These are phyloP conservation scores for Lanmaoa rubissima DNA, from an alignment of 768 basidiomycete species.

Conservation along the genomic window DNA sequence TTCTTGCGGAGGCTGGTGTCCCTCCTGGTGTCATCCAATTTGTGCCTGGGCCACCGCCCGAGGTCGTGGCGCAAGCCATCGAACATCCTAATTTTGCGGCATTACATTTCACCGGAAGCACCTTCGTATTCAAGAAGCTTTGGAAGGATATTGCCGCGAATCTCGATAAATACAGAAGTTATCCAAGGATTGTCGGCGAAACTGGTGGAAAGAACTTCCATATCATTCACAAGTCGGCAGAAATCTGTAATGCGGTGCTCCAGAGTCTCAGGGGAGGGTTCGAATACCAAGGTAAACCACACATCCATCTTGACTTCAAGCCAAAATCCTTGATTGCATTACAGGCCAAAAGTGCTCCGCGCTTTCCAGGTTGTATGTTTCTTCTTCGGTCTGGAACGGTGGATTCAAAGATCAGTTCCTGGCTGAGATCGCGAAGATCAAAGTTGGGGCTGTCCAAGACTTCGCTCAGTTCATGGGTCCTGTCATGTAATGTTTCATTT, in stretches of 20 bases:
- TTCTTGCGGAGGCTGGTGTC: constrained; percentile 90
- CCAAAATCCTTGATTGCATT: not conserved
- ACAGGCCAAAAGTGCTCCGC: constrained; percentile 96
- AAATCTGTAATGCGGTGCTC: constrained; percentile 84
- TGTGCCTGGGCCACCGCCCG: constrained; percentile 83
- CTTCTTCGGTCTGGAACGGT: constrained; percentile 77
- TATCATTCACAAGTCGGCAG: constrained; percentile 83
- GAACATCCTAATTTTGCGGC: constrained; percentile 77
- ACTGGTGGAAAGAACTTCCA: constrained; percentile 99
- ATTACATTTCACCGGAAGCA: constrained; percentile 96
- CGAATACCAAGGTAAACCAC: constrained; percentile 82
- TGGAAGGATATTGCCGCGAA: constrained; percentile 96
- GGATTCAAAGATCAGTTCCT: constrained; percentile 85
- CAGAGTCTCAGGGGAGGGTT: constrained; percentile 88
- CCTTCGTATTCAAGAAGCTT: constrained; percentile 88
- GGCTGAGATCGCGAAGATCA: constrained; percentile 77
- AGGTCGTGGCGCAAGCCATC: constrained; percentile 84
- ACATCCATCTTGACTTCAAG: not conserved
- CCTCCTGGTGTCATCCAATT: constrained; percentile 97
- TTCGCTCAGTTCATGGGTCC: constrained; percentile 92
- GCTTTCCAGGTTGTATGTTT: constrained; percentile 86
- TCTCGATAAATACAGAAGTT: constrained; percentile 81
- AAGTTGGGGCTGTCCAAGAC: constrained; percentile 72
- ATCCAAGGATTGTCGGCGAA: constrained; percentile 96
- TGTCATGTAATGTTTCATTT: constrained; percentile 66